phyloP scores from a whole-genome alignment of 371 early-diverging fungal genomes.

The Rhizopus sp. region DNA sequence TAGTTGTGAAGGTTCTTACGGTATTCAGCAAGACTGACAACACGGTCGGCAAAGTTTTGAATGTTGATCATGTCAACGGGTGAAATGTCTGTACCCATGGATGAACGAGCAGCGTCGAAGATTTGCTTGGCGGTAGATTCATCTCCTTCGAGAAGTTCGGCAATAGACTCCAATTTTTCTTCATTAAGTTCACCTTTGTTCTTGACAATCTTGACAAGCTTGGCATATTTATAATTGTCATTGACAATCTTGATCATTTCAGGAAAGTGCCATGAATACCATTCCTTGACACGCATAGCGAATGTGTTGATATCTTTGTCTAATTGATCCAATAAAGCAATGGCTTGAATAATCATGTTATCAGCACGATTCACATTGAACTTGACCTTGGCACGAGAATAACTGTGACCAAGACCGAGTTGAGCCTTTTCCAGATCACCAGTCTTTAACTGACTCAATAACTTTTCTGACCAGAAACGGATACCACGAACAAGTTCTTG shows the following conservation, averaged over 20 bases:
- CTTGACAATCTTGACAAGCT: constrained; percentile 83
- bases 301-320: constrained; percentile 96
- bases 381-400: constrained; percentile 98
- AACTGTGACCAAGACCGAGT: constrained; percentile 96
- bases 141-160: constrained; percentile 74
- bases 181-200: constrained; percentile 88
- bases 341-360: constrained; percentile 94
- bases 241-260: constrained; percentile 94
- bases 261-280: constrained; percentile 99
- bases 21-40: constrained; percentile 91
- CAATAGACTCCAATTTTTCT: constrained; percentile 72
- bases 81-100: constrained; percentile 95
- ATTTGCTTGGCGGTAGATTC: constrained; percentile 74
- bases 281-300: constrained; percentile 90
- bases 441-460: constrained; percentile 86
- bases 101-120: constrained; percentile 90
- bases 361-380: constrained; percentile 95
- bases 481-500: constrained; percentile 93
- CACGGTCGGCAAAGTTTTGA: constrained; percentile 90
- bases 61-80: constrained; percentile 95
- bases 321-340: constrained; percentile 87
- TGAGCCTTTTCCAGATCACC: constrained; percentile 93
- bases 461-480: constrained; percentile 87
- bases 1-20: constrained; percentile 90
- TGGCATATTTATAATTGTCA: constrained; percentile 92